phyloP scores from a whole-genome alignment of 805 yeast genomes.

The Osmozyma mogii region DNA sequence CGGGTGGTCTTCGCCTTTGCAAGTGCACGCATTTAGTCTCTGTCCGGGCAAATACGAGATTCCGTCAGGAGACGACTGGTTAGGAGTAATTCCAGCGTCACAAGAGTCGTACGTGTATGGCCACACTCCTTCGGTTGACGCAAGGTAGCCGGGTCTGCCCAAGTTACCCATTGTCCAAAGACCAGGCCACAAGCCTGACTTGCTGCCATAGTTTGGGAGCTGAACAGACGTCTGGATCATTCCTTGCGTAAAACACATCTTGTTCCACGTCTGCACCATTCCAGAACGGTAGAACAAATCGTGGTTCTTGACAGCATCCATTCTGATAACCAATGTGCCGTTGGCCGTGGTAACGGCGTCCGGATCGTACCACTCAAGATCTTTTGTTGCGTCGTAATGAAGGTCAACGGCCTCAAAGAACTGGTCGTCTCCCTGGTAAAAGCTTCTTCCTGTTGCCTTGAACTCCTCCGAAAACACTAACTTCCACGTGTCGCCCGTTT shows the following conservation, averaged over 20 bases:
- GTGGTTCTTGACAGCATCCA: constrained; percentile 59
- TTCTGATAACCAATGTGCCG: constrained; percentile 26
- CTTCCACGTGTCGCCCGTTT: constrained; percentile 46
- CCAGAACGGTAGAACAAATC: constrained; percentile 44
- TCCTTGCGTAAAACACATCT: constrained; percentile 29
- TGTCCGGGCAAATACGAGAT: constrained; percentile 33
- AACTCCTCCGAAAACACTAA: constrained; percentile 36
- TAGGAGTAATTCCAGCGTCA: constrained; percentile 31
- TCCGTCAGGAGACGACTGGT: constrained; percentile 33
- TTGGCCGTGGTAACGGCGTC: constrained; percentile 35
- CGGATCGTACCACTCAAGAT: constrained; percentile 39
- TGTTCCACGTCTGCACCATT: constrained; percentile 35
- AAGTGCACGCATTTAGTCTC: constrained; percentile 23
- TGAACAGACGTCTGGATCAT: constrained; percentile 22
- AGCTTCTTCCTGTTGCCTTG: constrained; percentile 36
- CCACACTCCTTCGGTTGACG: constrained; percentile 32
- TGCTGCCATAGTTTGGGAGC: constrained; percentile 25
- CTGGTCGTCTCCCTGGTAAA: constrained; percentile 38
- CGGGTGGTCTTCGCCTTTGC: constrained; percentile 31
- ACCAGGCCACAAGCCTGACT: constrained; percentile 32
- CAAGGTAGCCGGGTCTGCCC: constrained; percentile 30
- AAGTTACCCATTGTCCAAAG: constrained; percentile 32
- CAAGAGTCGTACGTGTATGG: constrained; percentile 32
- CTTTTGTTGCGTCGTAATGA: constrained; percentile 35
- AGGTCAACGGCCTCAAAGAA: constrained; percentile 34